Conservation (phyloP, 1,284 basidiomycete genomes). For the Boletus coffeatus region DNA sequence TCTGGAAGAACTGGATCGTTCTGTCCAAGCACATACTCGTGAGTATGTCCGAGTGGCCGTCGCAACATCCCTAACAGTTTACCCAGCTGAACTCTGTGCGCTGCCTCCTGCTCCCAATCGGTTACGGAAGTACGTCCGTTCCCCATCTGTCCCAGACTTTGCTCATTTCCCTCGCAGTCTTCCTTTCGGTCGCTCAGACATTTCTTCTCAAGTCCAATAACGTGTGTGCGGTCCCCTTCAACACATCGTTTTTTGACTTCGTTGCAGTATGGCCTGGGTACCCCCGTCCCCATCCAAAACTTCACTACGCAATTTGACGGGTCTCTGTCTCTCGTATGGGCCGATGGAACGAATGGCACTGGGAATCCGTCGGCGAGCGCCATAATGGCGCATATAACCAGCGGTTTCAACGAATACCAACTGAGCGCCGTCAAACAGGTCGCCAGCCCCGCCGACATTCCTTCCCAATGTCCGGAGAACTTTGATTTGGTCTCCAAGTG, state of each 20-base stretch:
- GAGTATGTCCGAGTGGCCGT: conserved; percentile 26
- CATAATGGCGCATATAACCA: conserved; percentile 53
- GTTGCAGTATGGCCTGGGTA: conserved; percentile 59
- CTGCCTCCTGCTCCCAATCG: conserved; percentile 64
- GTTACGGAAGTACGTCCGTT: conserved; percentile 42
- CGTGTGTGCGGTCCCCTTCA: conserved; percentile 15
- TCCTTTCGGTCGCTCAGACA: conserved; percentile 58
- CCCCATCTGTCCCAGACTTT: not conserved
- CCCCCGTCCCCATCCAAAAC: conserved; percentile 44
- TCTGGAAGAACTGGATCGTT: conserved; percentile 75
- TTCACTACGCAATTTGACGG: conserved; percentile 48
- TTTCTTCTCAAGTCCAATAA: conserved; percentile 48
- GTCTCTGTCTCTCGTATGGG: conserved; percentile 55
- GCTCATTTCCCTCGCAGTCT: conserved; percentile 32
- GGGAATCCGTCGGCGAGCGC: conserved; percentile 45
- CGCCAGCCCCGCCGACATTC: conserved; percentile 44
- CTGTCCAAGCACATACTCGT: conserved; percentile 60
- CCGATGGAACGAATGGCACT: conserved; percentile 51
- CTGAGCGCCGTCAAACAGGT: conserved; percentile 43
- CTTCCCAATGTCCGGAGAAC: conserved; percentile 62
- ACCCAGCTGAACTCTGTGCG: conserved; percentile 56
- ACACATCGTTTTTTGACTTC: conserved; percentile 1
- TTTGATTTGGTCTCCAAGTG: conserved; percentile 68
- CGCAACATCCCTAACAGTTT: not conserved
- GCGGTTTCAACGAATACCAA: conserved; percentile 43